These are phyloP conservation scores for Phytophthora macrochlamydospora DNA, from an alignment of 352 stramenopile genomes.

Conservation along the genomic window DNA sequence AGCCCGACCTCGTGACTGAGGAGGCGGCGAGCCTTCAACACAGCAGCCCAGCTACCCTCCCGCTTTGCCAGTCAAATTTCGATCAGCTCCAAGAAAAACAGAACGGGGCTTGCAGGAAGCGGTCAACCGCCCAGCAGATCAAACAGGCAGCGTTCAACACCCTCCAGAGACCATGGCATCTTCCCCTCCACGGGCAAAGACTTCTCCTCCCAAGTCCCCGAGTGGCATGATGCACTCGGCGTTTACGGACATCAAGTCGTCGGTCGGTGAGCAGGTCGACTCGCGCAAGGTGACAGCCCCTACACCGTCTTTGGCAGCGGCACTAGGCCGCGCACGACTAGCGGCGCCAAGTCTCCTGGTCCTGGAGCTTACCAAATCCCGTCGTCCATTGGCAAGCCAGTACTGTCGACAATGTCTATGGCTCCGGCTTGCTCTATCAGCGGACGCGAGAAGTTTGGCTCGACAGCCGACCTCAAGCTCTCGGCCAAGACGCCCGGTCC, in stretches of 20 bases:
- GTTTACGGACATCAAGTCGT: background rate
- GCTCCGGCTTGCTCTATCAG: slow-evolving; percentile 72
- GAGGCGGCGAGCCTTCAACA: background rate
- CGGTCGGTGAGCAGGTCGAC: slow-evolving; percentile 67
- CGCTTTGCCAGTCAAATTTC: too few relatives aligned
- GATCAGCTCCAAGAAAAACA: slow-evolving; percentile 11
- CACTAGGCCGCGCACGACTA: slow-evolving; percentile 53
- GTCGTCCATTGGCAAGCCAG: slow-evolving; percentile 71
- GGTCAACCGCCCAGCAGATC: too few relatives aligned
- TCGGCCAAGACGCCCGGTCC: slow-evolving; percentile 60
- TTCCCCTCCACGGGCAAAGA: slow-evolving; percentile 36
- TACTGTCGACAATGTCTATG: slow-evolving; percentile 65
- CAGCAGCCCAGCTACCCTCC: too few relatives aligned
- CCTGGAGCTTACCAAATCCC: slow-evolving; percentile 72
- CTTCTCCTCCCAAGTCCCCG: slow-evolving; percentile 42
- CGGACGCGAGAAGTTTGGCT: slow-evolving; percentile 82
- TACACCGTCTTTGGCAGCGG: slow-evolving; percentile 68
- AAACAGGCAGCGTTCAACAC: background rate
- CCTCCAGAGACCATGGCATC: slow-evolving; percentile 20
- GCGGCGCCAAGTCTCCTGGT: slow-evolving; percentile 61
- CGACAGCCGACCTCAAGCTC: slow-evolving; percentile 54
- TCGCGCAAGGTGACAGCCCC: slow-evolving; percentile 76
- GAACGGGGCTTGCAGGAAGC: too few relatives aligned
- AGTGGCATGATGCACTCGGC: slow-evolving; percentile 32
- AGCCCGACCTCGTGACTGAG: too few relatives aligned